Evolutionary conservation across 306 rosid genomes (phyloP), one percentile per base, ranked within the genome.

Genomic region (Cucurbita moschata): DNA sequence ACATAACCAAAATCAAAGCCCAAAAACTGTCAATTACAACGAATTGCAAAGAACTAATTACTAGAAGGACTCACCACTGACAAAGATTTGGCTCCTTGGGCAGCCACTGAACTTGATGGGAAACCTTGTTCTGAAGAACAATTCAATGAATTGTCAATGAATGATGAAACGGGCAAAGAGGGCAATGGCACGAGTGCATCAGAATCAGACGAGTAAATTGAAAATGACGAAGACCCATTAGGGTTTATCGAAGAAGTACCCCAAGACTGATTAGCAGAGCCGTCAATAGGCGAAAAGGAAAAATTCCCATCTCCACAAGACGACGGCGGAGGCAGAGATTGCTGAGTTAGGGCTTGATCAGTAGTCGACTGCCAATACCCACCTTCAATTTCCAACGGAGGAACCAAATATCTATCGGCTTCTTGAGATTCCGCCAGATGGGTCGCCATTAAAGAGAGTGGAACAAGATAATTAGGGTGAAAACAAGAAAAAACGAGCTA

Each of bases 21-120:
- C 43, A 59, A 6, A 75, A 67, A 39, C 0, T 19, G 10, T 16
- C 7, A 5, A 38, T 21, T 8, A 21, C 43, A 55, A 14, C 8
- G 43, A 23, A 21, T 5, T 4, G 18, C 15, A 9, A 43, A 6
- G 2, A 0, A 53, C 23, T 13, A 40, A n/a, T 64, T n/a, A 52
- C 59, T 21, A 53, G 37, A 44, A 56, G 40, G 6, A 21, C 82
- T 10, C 78, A 90, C 97, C 87, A 83, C 90, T 26, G 46, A 39
- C 12, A 79, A 56, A 16, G 83, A 80, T 14, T 43, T 75, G 69
- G 79, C 9, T 18, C 72, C 80, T 4, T 75, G 67, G 30, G 39
- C 64, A 21, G 66, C 8, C 53, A 46, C 44, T 7, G 37, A 55
- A 57, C 30, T 14, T 12, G 10, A 69, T 0, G 75, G 54, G 40